These are phyloP conservation scores for Lablab purpureus DNA, from an alignment of 306 rosid species.

Conservation along the genomic window DNA sequence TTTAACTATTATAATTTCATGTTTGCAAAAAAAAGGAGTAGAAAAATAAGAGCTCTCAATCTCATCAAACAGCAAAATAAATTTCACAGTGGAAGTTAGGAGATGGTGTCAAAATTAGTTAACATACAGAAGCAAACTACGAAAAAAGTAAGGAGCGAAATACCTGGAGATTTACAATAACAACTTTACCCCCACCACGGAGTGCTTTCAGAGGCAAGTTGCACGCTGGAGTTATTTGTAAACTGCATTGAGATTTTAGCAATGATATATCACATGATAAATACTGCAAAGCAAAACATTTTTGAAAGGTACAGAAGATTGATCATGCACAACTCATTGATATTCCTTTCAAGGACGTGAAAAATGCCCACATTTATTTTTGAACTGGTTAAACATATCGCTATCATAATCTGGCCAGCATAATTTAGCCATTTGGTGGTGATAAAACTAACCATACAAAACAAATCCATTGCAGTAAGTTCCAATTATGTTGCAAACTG, in stretches of 20 bases:
- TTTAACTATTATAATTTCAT: constrained; percentile 4
- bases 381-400: not conserved
- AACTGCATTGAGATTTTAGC: constrained; percentile 64
- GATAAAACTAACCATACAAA: constrained; percentile 30
- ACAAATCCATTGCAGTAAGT: not conserved
- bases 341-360: constrained; percentile 30
- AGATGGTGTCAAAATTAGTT: constrained; percentile 26
- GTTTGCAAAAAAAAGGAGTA: constrained; percentile 5
- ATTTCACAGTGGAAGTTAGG: constrained; percentile 19
- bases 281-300: constrained; percentile 31
- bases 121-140: constrained; percentile 6
- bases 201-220: constrained; percentile 92
- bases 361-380: constrained; percentile 18
- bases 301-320: constrained; percentile 13
- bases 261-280: constrained; percentile 40
- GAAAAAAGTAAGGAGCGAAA: constrained; percentile 6
- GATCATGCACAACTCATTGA: not conserved
- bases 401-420: constrained; percentile 15
- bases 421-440: constrained; percentile 23
- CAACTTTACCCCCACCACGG: constrained; percentile 95
- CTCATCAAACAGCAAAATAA: constrained; percentile 27
- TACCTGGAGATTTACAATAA: constrained; percentile 98
- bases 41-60: constrained; percentile 7
- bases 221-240: constrained; percentile 99
- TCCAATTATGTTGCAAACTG: constrained; percentile 10